Evolutionary conservation across 208 protist species (phyloP), one percentile per base, ranked within the genome.

Genomic region (Jaenimonas drosophilae): DNA sequence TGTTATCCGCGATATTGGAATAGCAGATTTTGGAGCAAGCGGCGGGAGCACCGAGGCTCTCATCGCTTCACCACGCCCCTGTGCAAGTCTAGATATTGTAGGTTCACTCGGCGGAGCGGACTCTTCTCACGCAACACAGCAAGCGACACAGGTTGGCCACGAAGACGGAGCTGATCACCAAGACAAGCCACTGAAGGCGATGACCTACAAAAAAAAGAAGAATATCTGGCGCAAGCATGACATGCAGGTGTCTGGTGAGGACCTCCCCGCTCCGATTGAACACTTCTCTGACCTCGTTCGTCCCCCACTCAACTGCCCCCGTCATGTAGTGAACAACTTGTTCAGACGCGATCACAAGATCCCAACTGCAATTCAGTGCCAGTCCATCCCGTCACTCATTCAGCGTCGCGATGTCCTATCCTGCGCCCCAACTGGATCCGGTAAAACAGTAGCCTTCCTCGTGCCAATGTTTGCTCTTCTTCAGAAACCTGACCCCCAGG

Each of bases 361-460:
- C 20, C 96, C 96, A 14, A 98, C 97, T 11, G 85, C 96, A 6
- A 96, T 99, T 55, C 97, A 99, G 76, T 97, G 96, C 86, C 92
- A 98, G 66, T 73, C 91, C 7, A 97, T 98, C 30, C 93, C 97
- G 3, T 66, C 70, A 20, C 59, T 98, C 4, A 77, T 98, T 20
- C 64, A 84, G 37, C 55, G 70, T 16, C 60, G 91, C 19, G 92
- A 97, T 31, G 67, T 98, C 1, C 51, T 97, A 11, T 80, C 84
- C 3, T 92, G 81, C 44, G 83, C 84, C 2, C 86, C 82, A n/a
- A 95, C 89, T 11, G 85, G 84, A 19, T 97, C 89, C 2, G 96
- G 96, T 45, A 99, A 99, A 54, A 98, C 97, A 16, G 71, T 94
- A 20, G 80, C 90, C 16, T 99, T 96, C 42, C 59, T 96, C 19